These are phyloP conservation scores for Cladosporium halotolerans DNA, from an alignment of 2,329 filamentous ascomycete genomes.

Conservation along the genomic window DNA sequence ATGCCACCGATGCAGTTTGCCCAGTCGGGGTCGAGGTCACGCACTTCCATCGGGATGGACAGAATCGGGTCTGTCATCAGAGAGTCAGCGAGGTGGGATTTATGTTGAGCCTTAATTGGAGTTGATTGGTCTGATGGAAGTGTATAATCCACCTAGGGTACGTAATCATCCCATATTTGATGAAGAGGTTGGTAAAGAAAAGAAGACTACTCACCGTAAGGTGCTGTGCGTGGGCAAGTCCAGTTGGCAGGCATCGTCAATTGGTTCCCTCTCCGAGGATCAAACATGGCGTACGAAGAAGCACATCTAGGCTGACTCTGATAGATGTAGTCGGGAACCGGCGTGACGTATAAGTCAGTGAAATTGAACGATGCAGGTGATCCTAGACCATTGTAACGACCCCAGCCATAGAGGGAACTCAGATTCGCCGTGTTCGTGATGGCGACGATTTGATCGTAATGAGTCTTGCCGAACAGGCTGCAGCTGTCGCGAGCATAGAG, in stretches of 20 bases:
- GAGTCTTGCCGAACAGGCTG: conserved; percentile 8
- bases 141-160: too few species aligned
- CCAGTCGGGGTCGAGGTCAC: background rate
- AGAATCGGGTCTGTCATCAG: background rate
- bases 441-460: conserved; percentile 13
- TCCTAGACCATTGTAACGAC: background rate
- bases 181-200: background rate
- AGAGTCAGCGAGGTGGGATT: background rate
- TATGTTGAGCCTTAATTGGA: background rate
- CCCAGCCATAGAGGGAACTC: conserved; percentile 4
- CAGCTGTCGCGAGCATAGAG: conserved; percentile 16
- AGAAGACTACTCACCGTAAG: background rate
- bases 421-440: conserved; percentile 12
- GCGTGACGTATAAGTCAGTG: conserved; percentile 2
- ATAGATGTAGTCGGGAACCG: conserved; percentile 1
- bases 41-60: conserved; percentile 1
- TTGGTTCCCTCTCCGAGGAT: background rate
- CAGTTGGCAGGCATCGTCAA: background rate
- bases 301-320: background rate
- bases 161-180: too few species aligned
- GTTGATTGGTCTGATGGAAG: too few species aligned
- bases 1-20: background rate
- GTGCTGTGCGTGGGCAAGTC: background rate
- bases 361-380: conserved; percentile 2
- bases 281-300: background rate